These are phyloP conservation scores for Gastrolobium bilobum DNA, from an alignment of 306 rosid species.

Conservation along the genomic window DNA sequence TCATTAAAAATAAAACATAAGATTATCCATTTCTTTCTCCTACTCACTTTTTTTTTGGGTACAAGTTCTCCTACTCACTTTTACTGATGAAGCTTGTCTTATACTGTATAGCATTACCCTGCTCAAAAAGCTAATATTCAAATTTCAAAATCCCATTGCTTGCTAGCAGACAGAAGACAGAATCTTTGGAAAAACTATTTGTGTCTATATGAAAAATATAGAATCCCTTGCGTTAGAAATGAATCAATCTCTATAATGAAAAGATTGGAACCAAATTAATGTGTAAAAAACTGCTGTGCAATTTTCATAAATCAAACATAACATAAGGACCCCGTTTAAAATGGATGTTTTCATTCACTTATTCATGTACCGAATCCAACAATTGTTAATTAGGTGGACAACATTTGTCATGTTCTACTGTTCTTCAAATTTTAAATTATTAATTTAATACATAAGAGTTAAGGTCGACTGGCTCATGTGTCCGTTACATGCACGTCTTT, in stretches of 20 bases:
- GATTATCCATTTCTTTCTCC: too few relatives aligned
- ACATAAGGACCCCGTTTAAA: neutral
- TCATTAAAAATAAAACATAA: too few relatives aligned
- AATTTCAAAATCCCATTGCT: neutral
- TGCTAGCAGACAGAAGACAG: neutral
- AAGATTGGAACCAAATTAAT: too few relatives aligned
- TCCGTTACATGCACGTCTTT: neutral
- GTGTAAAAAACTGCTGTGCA: too few relatives aligned
- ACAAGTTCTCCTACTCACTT: neutral
- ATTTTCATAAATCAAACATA: neutral
- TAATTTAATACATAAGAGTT: neutral
- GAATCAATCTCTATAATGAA: neutral
- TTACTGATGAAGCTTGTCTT: too few relatives aligned
- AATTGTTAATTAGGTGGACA: too few relatives aligned
- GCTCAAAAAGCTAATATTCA: neutral
- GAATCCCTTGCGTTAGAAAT: neutral
- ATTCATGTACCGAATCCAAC: neutral
- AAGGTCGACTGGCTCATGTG: constrained; percentile 11
- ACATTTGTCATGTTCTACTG: constrained; percentile 5
- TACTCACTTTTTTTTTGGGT: neutral
- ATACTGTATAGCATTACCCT: too few relatives aligned
- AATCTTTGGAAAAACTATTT: neutral
- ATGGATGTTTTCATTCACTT: neutral
- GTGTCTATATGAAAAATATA: neutral
- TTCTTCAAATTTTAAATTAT: neutral